Conservation (phyloP, 2,329 filamentous ascomycete genomes). For the Pseudogymnoascus sp. region DNA sequence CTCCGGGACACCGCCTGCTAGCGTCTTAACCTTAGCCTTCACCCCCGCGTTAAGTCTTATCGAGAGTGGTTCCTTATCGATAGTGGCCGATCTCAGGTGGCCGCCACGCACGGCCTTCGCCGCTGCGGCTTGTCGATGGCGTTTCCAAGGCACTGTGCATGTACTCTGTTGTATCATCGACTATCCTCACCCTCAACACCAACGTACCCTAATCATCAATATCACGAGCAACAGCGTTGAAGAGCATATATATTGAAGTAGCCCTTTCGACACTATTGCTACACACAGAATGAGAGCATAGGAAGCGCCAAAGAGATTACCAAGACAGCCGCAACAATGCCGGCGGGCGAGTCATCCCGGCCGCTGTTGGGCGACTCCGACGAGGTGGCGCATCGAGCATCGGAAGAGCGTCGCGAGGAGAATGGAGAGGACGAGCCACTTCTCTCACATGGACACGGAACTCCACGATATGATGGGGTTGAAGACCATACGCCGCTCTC, state of each 20-base stretch:
- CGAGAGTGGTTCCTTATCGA: conserved; percentile 2
- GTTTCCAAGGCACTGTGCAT: conserved; percentile 3
- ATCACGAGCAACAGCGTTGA: background rate
- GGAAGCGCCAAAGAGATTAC: background rate
- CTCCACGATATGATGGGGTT: conserved; percentile 24
- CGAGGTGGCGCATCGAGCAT: background rate
- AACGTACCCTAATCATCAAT: background rate
- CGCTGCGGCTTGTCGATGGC: background rate
- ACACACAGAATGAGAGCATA: conserved; percentile 3
- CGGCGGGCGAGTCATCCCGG: background rate
- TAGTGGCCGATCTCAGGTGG: conserved; percentile 1
- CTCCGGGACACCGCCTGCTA: background rate
- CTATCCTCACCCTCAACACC: background rate
- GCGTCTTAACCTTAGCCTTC: background rate
- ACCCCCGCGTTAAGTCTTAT: conserved; percentile 2
- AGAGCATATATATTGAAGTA: background rate
- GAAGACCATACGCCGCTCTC: conserved; percentile 19
- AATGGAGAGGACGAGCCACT: background rate
- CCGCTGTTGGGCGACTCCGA: conserved; percentile 4
- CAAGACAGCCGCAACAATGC: background rate
- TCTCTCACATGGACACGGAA: background rate
- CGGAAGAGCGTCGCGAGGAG: background rate
- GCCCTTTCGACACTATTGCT: background rate
- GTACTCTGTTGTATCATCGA: conserved; percentile 4
- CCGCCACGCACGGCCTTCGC: background rate